Percentiles rank a stretch among this genome's conserved stretches.
These are phyloP conservation scores for Cladophialophora yegresii DNA, from an alignment of 2,329 filamentous ascomycete genomes.

Conservation along the genomic window DNA sequence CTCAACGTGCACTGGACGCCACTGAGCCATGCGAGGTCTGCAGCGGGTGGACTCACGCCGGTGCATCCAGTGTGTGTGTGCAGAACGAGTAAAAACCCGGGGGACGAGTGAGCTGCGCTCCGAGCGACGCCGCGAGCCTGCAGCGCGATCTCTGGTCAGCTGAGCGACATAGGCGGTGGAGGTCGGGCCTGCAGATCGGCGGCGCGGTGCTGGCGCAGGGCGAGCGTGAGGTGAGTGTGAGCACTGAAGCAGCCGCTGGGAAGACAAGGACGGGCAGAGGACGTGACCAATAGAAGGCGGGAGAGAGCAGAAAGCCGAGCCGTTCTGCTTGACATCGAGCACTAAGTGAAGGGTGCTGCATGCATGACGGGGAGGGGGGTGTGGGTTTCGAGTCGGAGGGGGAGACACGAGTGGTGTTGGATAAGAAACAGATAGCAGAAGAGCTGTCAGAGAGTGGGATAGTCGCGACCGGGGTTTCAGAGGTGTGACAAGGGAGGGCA, in stretches of 20 bases:
- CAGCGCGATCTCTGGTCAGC: constrained; percentile 30
- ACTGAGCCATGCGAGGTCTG: neutral
- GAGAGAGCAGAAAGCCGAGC: constrained; percentile 24
- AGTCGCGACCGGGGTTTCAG: constrained; percentile 22
- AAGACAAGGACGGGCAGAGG: constrained; percentile 10
- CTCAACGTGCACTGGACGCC: neutral
- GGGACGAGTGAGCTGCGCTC: constrained; percentile 8
- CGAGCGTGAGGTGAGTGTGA: constrained; percentile 5
- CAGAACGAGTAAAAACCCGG: constrained; percentile 16
- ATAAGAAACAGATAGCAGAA: constrained; percentile 21
- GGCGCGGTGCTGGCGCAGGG: constrained; percentile 23
- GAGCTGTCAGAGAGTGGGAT: constrained; percentile 23
- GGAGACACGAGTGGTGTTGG: constrained; percentile 16
- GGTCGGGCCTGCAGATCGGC: constrained; percentile 22
- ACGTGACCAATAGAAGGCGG: constrained; percentile 18
- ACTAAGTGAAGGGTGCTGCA: constrained; percentile 25
- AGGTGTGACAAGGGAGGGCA: constrained; percentile 7
- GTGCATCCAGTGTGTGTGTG: constrained; percentile 8
- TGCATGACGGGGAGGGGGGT: constrained; percentile 27
- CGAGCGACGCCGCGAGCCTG: constrained; percentile 1
- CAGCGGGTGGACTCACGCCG: neutral
- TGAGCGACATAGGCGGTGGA: constrained; percentile 26
- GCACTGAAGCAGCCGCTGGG: constrained; percentile 14
- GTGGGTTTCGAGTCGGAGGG: constrained; percentile 20
- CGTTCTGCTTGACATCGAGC: constrained; percentile 32